Evolutionary conservation across 768 basidiomycete species (phyloP).

Genomic region (Collybia sp.): DNA sequence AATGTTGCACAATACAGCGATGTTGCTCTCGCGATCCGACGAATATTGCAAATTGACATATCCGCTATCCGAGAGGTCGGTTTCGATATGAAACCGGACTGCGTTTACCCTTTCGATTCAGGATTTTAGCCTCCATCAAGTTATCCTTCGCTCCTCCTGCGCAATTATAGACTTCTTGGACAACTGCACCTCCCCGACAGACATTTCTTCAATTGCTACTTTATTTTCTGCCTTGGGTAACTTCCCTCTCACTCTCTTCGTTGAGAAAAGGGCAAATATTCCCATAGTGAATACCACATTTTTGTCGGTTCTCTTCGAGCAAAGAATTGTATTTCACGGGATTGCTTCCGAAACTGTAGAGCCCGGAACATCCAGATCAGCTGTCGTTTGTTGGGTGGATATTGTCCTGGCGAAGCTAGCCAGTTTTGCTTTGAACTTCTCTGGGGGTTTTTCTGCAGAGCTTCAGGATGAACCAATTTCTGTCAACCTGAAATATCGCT

Average conservation of each 20-base stretch:
- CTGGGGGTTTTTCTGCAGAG: conserved; percentile 13
- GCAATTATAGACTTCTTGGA: conserved; percentile 21
- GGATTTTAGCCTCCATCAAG: conserved; percentile 26
- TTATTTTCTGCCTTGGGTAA: conserved; percentile 11
- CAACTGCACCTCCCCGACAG: no score
- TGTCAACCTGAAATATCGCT: conserved; percentile 31
- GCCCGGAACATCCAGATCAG: conserved; percentile 14
- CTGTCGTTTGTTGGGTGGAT: conserved; percentile 65
- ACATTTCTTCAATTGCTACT: conserved; percentile 5
- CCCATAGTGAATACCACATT: conserved; percentile 25
- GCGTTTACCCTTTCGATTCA: conserved; percentile 5
- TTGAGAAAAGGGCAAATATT: neutral
- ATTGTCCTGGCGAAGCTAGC: conserved; percentile 50
- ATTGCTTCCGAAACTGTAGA: conserved; percentile 31
- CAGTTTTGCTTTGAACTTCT: conserved; percentile 20
- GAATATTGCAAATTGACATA: no score
- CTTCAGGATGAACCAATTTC: conserved; percentile 22
- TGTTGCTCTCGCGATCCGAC: no score
- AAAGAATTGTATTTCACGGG: conserved; percentile 43
- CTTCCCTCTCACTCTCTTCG: conserved; percentile 1
- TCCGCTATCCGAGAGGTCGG: no score
- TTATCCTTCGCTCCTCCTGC: conserved; percentile 27
- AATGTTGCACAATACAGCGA: neutral
- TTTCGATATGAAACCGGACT: no score
- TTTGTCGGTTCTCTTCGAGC: conserved; percentile 41